Evolutionary conservation across 768 basidiomycete genomes (phyloP).

Genomic region (Neoboletus brunneissimus): DNA sequence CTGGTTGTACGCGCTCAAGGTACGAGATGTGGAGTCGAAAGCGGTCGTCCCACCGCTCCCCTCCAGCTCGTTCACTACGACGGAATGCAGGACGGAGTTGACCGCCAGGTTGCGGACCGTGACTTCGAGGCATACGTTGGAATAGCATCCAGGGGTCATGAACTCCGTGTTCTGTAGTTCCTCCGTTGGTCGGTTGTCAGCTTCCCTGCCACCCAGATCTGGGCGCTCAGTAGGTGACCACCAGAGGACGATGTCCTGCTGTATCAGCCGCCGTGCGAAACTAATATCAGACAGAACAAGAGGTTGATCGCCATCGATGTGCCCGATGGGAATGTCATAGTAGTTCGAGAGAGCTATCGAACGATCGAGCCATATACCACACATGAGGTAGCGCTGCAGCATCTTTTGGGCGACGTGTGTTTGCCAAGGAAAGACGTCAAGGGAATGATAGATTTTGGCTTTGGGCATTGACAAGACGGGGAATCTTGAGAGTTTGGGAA

Average conservation of each 20-base stretch:
- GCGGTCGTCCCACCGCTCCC: slow-evolving; percentile 92
- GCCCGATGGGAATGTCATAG: slow-evolving; percentile 90
- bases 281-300: slow-evolving; percentile 86
- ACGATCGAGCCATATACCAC: slow-evolving; percentile 79
- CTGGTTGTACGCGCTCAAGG: slow-evolving; percentile 83
- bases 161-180: slow-evolving; percentile 86
- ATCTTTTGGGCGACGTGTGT: slow-evolving; percentile 77
- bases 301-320: slow-evolving; percentile 87
- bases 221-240: slow-evolving; percentile 90
- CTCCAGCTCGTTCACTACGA: slow-evolving; percentile 95
- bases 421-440: slow-evolving; percentile 90
- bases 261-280: slow-evolving; percentile 82
- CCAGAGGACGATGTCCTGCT: slow-evolving; percentile 93
- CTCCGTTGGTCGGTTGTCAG: slow-evolving; percentile 73
- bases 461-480: slow-evolving; percentile 87
- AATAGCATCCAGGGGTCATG: slow-evolving; percentile 78
- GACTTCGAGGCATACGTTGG: slow-evolving; percentile 90
- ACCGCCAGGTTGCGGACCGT: slow-evolving; percentile 90
- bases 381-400: slow-evolving; percentile 74
- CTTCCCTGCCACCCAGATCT: slow-evolving; percentile 91
- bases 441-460: slow-evolving; percentile 66
- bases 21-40: slow-evolving; percentile 90
- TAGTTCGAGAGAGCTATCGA: slow-evolving; percentile 80
- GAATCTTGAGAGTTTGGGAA: slow-evolving; percentile 75
- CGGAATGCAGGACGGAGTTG: slow-evolving; percentile 89